Percentiles rank a stretch among this genome's conserved stretches.
Conservation (phyloP, 2,329 filamentous ascomycete genomes). For the Karstenula rhodostoma region DNA sequence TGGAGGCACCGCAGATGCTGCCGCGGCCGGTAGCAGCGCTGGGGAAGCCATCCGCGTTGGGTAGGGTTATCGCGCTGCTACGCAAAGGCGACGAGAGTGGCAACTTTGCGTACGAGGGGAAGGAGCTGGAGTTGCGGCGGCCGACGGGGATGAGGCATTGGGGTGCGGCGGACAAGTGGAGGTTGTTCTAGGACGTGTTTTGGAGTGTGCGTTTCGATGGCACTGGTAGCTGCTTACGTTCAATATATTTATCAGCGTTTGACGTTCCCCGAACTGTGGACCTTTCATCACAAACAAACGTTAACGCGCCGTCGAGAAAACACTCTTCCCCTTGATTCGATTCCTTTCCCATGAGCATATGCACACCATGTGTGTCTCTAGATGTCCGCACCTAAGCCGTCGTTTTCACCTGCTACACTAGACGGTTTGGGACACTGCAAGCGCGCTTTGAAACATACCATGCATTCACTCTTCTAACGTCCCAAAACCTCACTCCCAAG, state of each 20-base stretch:
- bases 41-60: constrained; percentile 25
- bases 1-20: constrained; percentile 45
- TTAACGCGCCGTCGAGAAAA: too few relatives aligned
- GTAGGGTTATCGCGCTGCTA: constrained; percentile 35
- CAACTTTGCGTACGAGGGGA: constrained; percentile 45
- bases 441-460: too few relatives aligned
- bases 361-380: too few relatives aligned
- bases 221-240: constrained; percentile 6
- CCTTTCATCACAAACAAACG: too few relatives aligned
- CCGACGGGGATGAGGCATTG: constrained; percentile 45
- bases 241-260: background rate
- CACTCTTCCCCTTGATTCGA: too few relatives aligned
- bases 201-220: background rate
- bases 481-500: too few relatives aligned
- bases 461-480: too few relatives aligned
- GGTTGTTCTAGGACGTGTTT: constrained; percentile 12
- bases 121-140: constrained; percentile 42
- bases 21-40: constrained; percentile 30
- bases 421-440: too few relatives aligned
- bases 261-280: too few relatives aligned
- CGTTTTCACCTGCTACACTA: too few relatives aligned
- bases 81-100: constrained; percentile 27
- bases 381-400: too few relatives aligned
- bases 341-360: too few relatives aligned
- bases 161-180: constrained; percentile 26